A percentile compares a stretch with the other conserved stretches of the same genome.
Conservation (phyloP, 2,329 filamentous ascomycete species). For the Botryotinia narcissicola region DNA sequence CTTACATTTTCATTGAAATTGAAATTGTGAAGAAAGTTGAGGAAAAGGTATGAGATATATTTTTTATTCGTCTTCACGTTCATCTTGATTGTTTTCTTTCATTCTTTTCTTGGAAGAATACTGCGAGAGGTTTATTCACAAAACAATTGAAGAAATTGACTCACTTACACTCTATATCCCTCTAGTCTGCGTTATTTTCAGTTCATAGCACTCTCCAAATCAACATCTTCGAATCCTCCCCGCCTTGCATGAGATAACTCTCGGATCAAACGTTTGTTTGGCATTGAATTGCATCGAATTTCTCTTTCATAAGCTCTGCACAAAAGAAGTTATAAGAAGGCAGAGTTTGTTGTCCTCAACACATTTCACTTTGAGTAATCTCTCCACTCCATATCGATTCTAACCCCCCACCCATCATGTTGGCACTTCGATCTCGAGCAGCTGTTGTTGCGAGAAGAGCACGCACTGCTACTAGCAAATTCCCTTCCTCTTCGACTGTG, state of each 20-base stretch:
- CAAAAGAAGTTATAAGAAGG: conserved; percentile 31
- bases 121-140: neutral
- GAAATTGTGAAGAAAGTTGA: neutral
- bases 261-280: conserved; percentile 28
- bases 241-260: conserved; percentile 35
- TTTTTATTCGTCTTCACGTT: neutral
- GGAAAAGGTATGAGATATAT: conserved; percentile 5
- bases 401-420: conserved; percentile 33
- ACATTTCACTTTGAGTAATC: neutral
- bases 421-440: conserved; percentile 37
- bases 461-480: conserved; percentile 30
- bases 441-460: conserved; percentile 36
- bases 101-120: neutral
- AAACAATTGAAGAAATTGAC: neutral
- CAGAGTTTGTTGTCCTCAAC: conserved; percentile 3
- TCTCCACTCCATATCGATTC: conserved; percentile 14
- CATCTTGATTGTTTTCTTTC: neutral
- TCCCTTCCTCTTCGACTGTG: conserved; percentile 29
- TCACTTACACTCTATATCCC: conserved; percentile 4
- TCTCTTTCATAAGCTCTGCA: conserved; percentile 29
- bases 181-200: conserved; percentile 34
- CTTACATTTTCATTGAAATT: too few relatives aligned
- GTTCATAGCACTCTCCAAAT: conserved; percentile 5
- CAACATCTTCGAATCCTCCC: conserved; percentile 20
- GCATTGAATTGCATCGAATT: conserved; percentile 25